Percentiles rank a stretch among this genome's conserved stretches.
Conservation (phyloP, 164 flowering plant genomes). For the Houttuynia cordata region DNA sequence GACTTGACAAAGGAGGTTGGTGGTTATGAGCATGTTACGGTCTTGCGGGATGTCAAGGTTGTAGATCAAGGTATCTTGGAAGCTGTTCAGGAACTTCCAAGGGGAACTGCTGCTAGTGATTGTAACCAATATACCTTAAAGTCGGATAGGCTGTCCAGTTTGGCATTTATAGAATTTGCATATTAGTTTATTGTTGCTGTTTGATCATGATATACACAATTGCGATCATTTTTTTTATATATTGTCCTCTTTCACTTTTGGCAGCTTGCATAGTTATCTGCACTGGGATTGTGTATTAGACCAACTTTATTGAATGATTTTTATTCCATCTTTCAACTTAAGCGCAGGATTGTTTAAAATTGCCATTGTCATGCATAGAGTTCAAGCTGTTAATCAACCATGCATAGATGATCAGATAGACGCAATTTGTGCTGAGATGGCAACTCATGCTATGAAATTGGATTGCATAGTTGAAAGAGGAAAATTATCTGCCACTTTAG, state of each 20-base stretch:
- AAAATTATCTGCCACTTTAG: conserved; percentile 21
- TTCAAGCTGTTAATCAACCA: too few relatives aligned
- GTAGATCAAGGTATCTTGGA: conserved; percentile 67
- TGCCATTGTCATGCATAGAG: too few relatives aligned
- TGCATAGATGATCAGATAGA: conserved; percentile 59
- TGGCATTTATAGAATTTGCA: background rate
- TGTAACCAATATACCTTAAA: conserved; percentile 51
- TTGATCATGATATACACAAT: background rate
- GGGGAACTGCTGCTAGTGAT: conserved; percentile 71
- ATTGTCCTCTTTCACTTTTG: background rate
- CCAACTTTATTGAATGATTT: too few relatives aligned
- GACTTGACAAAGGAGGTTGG: conserved; percentile 83
- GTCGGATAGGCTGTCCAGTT: background rate
- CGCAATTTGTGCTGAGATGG: conserved; percentile 64
- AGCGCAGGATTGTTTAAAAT: too few relatives aligned
- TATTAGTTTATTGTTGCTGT: background rate
- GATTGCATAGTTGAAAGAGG: conserved; percentile 64
- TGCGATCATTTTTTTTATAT: too few relatives aligned
- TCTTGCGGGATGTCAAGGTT: conserved; percentile 48
- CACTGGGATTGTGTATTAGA: background rate
- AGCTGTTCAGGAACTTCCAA: conserved; percentile 47
- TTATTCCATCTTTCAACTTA: too few relatives aligned
- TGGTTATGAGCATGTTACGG: conserved; percentile 80
- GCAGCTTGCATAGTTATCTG: background rate
- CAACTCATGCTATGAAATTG: conserved; percentile 62